phyloP scores from a whole-genome alignment of 371 early-diverging fungal genomes.

The Umbelopsis sp. region DNA sequence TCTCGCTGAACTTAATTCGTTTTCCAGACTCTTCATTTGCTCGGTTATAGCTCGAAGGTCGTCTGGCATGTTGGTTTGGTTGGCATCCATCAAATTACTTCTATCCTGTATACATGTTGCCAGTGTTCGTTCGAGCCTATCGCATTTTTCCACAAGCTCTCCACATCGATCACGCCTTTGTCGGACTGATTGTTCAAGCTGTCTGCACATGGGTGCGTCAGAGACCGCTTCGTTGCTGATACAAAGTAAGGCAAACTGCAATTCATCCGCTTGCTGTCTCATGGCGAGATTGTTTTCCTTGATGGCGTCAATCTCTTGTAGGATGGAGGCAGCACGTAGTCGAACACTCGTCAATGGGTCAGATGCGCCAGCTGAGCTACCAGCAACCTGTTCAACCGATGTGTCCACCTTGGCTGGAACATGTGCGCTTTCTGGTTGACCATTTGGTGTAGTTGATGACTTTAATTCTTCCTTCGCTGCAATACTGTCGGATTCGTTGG shows the following conservation, averaged over 20 bases:
- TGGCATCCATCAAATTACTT: background rate
- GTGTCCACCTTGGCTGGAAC: background rate
- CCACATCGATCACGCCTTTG: background rate
- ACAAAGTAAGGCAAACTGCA: conserved; percentile 3
- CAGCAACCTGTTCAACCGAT: background rate
- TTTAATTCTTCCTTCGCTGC: background rate
- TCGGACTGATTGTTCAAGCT: background rate
- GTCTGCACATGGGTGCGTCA: background rate
- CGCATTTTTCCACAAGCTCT: conserved; percentile 1
- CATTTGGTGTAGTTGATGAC: background rate
- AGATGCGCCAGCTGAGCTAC: background rate
- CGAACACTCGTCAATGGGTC: conserved; percentile 10
- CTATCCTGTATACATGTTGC: background rate
- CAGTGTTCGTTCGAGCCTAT: background rate
- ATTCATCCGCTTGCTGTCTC: conserved; percentile 7
- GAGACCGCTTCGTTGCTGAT: background rate
- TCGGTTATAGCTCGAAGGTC: conserved; percentile 49
- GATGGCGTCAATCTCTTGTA: conserved; percentile 9
- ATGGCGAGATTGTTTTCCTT: background rate
- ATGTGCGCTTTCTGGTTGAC: background rate
- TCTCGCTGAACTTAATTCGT: conserved; percentile 77
- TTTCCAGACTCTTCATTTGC: conserved; percentile 72
- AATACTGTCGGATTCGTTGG: background rate
- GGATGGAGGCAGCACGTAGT: conserved; percentile 11
- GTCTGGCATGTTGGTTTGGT: background rate